phyloP scores from a whole-genome alignment of 768 basidiomycete genomes.

The Strobilomyces confusus region DNA sequence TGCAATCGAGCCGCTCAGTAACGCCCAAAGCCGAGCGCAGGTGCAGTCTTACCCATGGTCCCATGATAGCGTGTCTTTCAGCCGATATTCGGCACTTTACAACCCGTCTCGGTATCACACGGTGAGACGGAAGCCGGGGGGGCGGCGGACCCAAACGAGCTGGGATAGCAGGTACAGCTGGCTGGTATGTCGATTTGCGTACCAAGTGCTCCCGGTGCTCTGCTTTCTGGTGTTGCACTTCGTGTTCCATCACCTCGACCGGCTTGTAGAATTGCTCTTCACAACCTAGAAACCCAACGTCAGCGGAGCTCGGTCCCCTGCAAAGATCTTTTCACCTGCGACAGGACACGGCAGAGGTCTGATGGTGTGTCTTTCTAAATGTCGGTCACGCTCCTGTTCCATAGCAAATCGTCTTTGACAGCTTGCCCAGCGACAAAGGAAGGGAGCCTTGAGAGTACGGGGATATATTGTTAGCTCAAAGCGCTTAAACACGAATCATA shows the following conservation, averaged over 20 bases:
- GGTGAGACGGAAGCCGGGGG: slow-evolving; percentile 45
- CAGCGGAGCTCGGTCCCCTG: slow-evolving; percentile 3
- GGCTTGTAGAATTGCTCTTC: slow-evolving; percentile 44
- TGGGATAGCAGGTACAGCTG: slow-evolving; percentile 30
- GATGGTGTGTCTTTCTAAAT: slow-evolving; percentile 49
- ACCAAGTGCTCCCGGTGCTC: slow-evolving; percentile 10
- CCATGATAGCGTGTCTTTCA: slow-evolving; percentile 48
- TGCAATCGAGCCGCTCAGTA: slow-evolving; percentile 18
- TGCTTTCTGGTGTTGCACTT: slow-evolving; percentile 34
- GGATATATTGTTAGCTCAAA: slow-evolving; percentile 7
- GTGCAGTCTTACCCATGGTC: slow-evolving; percentile 47
- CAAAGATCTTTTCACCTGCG: slow-evolving; percentile 38
- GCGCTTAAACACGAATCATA: slow-evolving; percentile 12
- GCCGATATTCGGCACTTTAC: slow-evolving; percentile 43
- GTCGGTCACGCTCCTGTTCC: slow-evolving; percentile 37
- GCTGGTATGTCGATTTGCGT: slow-evolving; percentile 31
- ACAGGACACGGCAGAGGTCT: slow-evolving; percentile 29
- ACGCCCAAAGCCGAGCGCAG: neutral
- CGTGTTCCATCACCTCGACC: slow-evolving; percentile 48
- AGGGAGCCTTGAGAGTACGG: slow-evolving; percentile 30
- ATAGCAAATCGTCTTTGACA: slow-evolving; percentile 46
- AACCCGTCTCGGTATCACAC: slow-evolving; percentile 43
- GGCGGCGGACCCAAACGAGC: slow-evolving; percentile 39
- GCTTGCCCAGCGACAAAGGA: slow-evolving; percentile 52
- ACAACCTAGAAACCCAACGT: slow-evolving; percentile 44